Evolutionary conservation across 176 grass and related monocot species (phyloP), one percentile per base, ranked within the genome.

Genomic region (Pontederia paniculata): DNA sequence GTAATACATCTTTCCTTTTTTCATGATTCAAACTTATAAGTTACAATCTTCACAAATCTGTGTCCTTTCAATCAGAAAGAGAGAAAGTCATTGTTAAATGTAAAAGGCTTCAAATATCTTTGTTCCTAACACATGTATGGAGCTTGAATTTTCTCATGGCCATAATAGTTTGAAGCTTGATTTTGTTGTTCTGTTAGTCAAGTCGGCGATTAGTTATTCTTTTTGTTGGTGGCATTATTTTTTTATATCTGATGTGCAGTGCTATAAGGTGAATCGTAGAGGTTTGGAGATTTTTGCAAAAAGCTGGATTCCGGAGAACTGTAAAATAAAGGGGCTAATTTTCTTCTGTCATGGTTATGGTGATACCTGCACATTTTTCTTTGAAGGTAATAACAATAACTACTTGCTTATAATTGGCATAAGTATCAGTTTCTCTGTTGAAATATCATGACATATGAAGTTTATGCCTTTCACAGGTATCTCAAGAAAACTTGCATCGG

Each of bases 331-430:
- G 69, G 86, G 86, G 56, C 75, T 97, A 66, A 72, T 97, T 73
- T 90, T 79, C 72, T 77, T 97, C 70, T 97, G 93, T 73, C 93
- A 97, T 59, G 93, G 93, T 55, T 97, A 97, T 75, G 93, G 93
- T 9, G 86, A 97, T 54, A 97, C 93, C 10, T 90, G 83, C 69
- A 90, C 93, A 17, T 97, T 97, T 71, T 97, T 97, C 75, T 82
- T 97, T 69, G 93, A 97, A 84, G 93, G 93, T 97, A 71, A 9
- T 48, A 22, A 42, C 72, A 81, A 10, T 55, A 56, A 53, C 19
- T 70, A 57, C 13, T 75, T 64, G 51, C 51, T 79, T 68, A 44
- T 5, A 12, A 43, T 10, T 12, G 12, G 12, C 20, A 55, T 55
- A 5, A 56, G 54, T 23, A 21, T 28, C 21, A 56, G 21, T 12